A percentile compares a stretch with the other conserved stretches of the same genome.
Conservation (phyloP, 441 rosid species). For the Lepidium campestre region DNA sequence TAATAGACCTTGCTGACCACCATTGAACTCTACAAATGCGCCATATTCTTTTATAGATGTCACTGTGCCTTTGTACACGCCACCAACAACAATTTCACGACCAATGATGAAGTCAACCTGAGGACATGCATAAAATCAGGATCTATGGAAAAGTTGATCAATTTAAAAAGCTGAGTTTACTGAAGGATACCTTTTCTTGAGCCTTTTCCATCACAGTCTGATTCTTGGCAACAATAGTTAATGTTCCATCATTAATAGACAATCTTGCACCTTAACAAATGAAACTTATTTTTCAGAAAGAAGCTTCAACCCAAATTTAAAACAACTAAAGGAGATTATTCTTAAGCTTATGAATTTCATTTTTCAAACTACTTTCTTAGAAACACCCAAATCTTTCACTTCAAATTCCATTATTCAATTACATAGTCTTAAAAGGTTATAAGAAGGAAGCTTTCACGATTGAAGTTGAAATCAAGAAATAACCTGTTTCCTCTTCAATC, state of each 20-base stretch:
- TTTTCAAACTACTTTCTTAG: neutral
- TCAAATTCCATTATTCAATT: neutral
- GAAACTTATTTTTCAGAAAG: neutral
- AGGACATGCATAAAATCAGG: conserved; percentile 16
- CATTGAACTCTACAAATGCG: conserved; percentile 94
- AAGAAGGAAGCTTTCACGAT: neutral
- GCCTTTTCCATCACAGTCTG: conserved; percentile 73
- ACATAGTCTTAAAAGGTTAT: neutral
- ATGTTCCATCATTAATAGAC: conserved; percentile 67
- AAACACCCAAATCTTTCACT: neutral
- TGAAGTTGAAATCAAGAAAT: neutral
- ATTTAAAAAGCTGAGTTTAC: neutral
- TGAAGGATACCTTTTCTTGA: conserved; percentile 65
- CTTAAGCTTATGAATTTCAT: neutral
- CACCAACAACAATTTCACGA: conserved; percentile 86
- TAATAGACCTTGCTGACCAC: conserved; percentile 92
- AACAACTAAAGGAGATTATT: neutral
- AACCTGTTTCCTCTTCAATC: conserved; percentile 96
- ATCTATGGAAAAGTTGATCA: neutral
- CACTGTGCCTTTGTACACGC: conserved; percentile 81
- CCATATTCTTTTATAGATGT: conserved; percentile 93
- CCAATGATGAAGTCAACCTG: conserved; percentile 83
- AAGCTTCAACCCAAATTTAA: neutral
- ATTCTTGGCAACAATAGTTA: conserved; percentile 72
- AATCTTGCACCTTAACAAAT: conserved; percentile 61